Conservation (phyloP, 2,329 filamentous ascomycete genomes). For the Xylariaceae sp. region DNA sequence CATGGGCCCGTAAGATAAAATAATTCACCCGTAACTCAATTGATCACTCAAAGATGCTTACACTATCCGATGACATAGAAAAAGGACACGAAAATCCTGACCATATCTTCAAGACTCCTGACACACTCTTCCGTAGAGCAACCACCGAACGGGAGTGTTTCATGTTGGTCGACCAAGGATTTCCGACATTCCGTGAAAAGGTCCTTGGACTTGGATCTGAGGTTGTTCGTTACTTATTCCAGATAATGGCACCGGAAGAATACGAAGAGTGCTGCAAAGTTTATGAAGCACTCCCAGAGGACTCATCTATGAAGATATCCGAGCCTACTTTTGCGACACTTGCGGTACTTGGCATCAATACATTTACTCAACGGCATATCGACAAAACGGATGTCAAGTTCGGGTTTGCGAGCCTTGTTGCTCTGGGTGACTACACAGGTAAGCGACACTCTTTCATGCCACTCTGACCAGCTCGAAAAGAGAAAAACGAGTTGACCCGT, state of each 20-base stretch:
- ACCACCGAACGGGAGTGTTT: not conserved
- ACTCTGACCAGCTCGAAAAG: too few species aligned
- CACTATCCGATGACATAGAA: not conserved
- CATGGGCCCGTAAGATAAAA: not conserved
- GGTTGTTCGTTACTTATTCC: conserved; percentile 4
- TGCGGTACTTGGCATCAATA: conserved; percentile 3
- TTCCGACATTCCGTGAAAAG: conserved; percentile 2
- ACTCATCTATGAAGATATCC: conserved; percentile 1
- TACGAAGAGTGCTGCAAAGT: conserved; percentile 5
- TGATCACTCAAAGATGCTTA: not conserved
- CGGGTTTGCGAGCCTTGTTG: conserved; percentile 5
- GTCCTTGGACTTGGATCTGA: conserved; percentile 7
- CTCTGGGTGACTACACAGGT: conserved; percentile 11
- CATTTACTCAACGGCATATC: conserved; percentile 8
- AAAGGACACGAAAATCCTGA: conserved; percentile 2
- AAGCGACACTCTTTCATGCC: not conserved
- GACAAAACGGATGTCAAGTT: conserved; percentile 13
- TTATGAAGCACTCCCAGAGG: not conserved
- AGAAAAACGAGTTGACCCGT: too few species aligned
- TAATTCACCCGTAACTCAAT: not conserved
- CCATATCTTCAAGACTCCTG: not conserved
- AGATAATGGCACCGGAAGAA: conserved; percentile 3
- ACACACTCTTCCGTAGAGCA: not conserved
- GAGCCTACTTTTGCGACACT: conserved; percentile 2
- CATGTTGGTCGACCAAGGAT: not conserved